Percentiles rank a stretch among this genome's conserved stretches.
Evolutionary conservation across 2,329 filamentous ascomycete species (phyloP).

Genomic region (Fusarium papillatum): DNA sequence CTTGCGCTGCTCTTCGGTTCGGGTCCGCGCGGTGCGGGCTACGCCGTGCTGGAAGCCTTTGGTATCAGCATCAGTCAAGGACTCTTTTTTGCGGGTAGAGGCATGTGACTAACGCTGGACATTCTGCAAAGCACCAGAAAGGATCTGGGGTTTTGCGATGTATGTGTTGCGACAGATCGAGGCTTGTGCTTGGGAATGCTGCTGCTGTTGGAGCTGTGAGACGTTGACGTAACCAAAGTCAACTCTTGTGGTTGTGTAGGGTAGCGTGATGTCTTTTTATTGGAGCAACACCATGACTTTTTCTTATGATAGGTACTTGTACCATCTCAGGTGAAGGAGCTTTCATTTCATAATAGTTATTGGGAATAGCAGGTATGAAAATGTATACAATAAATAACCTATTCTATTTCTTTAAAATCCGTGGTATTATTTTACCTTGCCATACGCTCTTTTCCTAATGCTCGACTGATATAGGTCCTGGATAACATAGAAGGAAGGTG

Average conservation of each 20-base stretch:
- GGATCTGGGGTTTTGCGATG: conserved; percentile 7
- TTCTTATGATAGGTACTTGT: not conserved
- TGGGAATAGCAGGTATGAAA: not conserved
- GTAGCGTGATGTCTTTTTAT: conserved; percentile 9
- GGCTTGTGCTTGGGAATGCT: conserved; percentile 7
- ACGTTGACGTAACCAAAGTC: not conserved
- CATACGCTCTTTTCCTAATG: not conserved
- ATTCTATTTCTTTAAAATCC: not conserved
- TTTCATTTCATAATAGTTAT: not conserved
- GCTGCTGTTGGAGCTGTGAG: not conserved
- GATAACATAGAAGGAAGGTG: not conserved
- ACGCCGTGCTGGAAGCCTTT: conserved; percentile 79
- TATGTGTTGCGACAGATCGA: conserved; percentile 4
- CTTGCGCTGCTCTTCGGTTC: conserved; percentile 78
- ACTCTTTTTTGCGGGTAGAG: not conserved
- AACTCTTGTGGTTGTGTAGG: conserved; percentile 22
- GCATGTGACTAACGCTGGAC: conserved; percentile 39
- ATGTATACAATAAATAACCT: not conserved
- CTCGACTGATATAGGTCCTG: not conserved
- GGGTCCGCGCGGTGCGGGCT: conserved; percentile 73
- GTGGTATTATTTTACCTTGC: not conserved
- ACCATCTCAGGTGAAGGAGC: not conserved
- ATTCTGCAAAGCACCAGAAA: conserved; percentile 25
- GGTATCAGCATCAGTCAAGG: conserved; percentile 43
- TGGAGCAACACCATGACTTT: not conserved